These are phyloP conservation scores for Macrophomina pseudophaseolina DNA, from an alignment of 2,329 filamentous ascomycete genomes.

Conservation along the genomic window DNA sequence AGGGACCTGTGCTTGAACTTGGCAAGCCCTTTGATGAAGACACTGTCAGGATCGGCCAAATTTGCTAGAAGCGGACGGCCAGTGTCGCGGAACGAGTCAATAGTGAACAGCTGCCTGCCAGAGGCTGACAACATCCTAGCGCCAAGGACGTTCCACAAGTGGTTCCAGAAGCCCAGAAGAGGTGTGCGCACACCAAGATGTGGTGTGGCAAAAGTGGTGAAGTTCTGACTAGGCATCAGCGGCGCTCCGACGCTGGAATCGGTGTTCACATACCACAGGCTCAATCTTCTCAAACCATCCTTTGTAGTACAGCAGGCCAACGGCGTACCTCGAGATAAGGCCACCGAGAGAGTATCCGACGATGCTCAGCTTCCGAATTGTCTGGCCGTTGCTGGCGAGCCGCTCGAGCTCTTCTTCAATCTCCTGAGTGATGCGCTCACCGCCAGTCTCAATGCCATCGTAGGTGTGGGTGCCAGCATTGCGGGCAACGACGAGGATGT, in stretches of 20 bases:
- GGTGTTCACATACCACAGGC: slow-evolving; percentile 69
- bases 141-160: slow-evolving; percentile 77
- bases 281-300: slow-evolving; percentile 79
- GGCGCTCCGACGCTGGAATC: neutral
- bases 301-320: slow-evolving; percentile 81
- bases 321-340: slow-evolving; percentile 81
- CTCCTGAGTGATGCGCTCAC: slow-evolving; percentile 68
- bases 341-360: slow-evolving; percentile 91
- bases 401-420: slow-evolving; percentile 64
- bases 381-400: slow-evolving; percentile 65
- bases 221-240: slow-evolving; percentile 65
- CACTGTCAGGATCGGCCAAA: slow-evolving; percentile 79
- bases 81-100: slow-evolving; percentile 84
- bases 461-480: slow-evolving; percentile 74
- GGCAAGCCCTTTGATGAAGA: slow-evolving; percentile 81
- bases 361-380: slow-evolving; percentile 81
- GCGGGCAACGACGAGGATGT: slow-evolving; percentile 73
- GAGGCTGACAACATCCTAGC: slow-evolving; percentile 81
- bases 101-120: slow-evolving; percentile 83
- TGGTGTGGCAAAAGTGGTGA: slow-evolving; percentile 88
- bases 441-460: slow-evolving; percentile 71
- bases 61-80: slow-evolving; percentile 79
- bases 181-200: slow-evolving; percentile 62
- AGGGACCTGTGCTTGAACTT: slow-evolving; percentile 77
- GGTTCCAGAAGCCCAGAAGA: slow-evolving; percentile 47